Evolutionary conservation across 2,329 filamentous ascomycete species (phyloP), one percentile per base, ranked within the genome.

Genomic region (Dothistroma pini): DNA sequence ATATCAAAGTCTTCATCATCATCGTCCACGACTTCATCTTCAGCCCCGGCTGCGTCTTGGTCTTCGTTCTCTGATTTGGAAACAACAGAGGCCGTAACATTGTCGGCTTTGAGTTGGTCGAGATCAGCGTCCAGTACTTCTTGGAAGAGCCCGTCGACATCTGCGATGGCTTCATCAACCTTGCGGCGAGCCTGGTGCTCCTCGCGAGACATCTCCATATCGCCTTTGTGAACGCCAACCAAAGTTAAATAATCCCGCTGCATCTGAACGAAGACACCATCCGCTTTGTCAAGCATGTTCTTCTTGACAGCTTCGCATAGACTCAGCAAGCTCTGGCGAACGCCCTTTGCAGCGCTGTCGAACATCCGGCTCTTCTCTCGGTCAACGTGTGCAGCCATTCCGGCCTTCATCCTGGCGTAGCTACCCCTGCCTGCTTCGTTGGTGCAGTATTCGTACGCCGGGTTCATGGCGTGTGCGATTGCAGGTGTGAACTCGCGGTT

Each of bases 401-500:
- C 63, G 0, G 53, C 60, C 63, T 84, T 86, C 81, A 86, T 86
- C 2, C 83, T 77, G 38, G 59, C 72, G 68, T 74, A 85, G 11
- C 70, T 75, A 2, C 84, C 83, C 0, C 41, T 4, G 4, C 80
- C 82, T n/a, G 47, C 44, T 67, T 85, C 81, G 0, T 71, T 64
- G 4, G 70, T 63, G 67, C 82, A 85, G 0, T 52, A 55, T 0
- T 74, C 59, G 67, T 87, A 87, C 0, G 76, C 79, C 1, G 71
- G 61, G 1, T 64, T 62, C 80, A 87, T 84, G 34, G 71, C 72
- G 1, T 65, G 49, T 4, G 73, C 69, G 57, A 87, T 79, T 2
- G 75, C 74, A 0, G 82, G 83, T 0, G 76, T 77, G 59, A 86
- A 85, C 35, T 81, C 74, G 4, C 84, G 80, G 66, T 80, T 86